A percentile compares a stretch with the other conserved stretches of the same genome.
phyloP scores from a whole-genome alignment of 108 stramenopile genomes.

The Pseudonitzschia multiseries region DNA sequence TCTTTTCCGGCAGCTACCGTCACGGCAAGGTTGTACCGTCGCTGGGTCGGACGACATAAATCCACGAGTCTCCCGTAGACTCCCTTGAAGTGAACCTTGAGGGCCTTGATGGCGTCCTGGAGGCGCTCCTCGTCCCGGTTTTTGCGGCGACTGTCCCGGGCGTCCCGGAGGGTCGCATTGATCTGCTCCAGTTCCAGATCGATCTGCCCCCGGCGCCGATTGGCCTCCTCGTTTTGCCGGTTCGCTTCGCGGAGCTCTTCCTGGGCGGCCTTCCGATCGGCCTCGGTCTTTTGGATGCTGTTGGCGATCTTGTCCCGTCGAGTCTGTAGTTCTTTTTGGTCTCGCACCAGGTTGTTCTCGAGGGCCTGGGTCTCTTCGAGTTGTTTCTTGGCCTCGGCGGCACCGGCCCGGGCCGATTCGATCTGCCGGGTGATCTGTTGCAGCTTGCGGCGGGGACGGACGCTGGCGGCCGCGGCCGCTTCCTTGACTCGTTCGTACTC shows the following conservation, averaged over 20 bases:
- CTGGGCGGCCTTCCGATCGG: slow-evolving; percentile 59
- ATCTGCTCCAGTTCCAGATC: slow-evolving; percentile 85
- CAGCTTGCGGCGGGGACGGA: slow-evolving; percentile 58
- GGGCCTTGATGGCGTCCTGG: slow-evolving; percentile 65
- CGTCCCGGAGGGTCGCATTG: slow-evolving; percentile 77
- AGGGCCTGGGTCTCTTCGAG: slow-evolving; percentile 57
- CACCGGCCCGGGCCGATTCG: slow-evolving; percentile 67
- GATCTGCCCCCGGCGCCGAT: slow-evolving; percentile 66
- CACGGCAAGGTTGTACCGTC: slow-evolving; percentile 91
- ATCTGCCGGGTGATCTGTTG: slow-evolving; percentile 49
- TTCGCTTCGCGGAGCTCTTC: slow-evolving; percentile 55
- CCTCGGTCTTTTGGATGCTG: slow-evolving; percentile 66
- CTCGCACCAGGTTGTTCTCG: slow-evolving; percentile 53
- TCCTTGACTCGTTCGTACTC: slow-evolving; percentile 81
- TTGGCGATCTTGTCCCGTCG: slow-evolving; percentile 56
- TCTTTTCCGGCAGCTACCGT: slow-evolving; percentile 96
- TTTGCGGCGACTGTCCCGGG: slow-evolving; percentile 75
- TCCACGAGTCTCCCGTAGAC: slow-evolving; percentile 94
- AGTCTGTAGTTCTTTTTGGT: slow-evolving; percentile 49
- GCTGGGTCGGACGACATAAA: slow-evolving; percentile 92
- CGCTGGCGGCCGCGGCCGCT: slow-evolving; percentile 83
- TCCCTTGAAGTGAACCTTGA: slow-evolving; percentile 83
- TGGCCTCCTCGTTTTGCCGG: slow-evolving; percentile 48
- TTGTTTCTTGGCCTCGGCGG: slow-evolving; percentile 55
- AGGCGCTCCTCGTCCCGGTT: slow-evolving; percentile 86